These are phyloP conservation scores for Aspergillus sclerotioniger DNA, from an alignment of 495 filamentous ascomycete species.

Conservation along the genomic window DNA sequence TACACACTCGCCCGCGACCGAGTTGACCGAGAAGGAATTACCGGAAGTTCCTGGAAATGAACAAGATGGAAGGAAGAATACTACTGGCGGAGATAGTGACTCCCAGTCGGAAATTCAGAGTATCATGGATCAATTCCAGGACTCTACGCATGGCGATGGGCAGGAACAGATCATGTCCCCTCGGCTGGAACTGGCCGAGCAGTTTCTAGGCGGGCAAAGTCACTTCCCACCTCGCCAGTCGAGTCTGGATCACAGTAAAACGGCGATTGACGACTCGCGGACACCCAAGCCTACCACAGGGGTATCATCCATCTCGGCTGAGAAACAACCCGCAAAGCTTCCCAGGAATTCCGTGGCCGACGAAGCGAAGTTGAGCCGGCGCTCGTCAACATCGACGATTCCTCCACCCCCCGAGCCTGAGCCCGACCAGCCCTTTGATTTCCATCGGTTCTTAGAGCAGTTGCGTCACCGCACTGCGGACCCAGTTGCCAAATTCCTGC, in stretches of 20 bases:
- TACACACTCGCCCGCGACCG: slow-evolving; percentile 51
- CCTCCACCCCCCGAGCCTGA: slow-evolving; percentile 88
- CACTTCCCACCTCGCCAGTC: slow-evolving; percentile 81
- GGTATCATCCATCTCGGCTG: slow-evolving; percentile 18
- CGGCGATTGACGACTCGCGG: slow-evolving; percentile 6
- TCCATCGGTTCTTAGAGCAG: slow-evolving; percentile 95
- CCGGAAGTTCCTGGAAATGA: slow-evolving; percentile 53
- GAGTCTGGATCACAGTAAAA: slow-evolving; percentile 68
- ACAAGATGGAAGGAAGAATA: slow-evolving; percentile 44
- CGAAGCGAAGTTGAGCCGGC: slow-evolving; percentile 47
- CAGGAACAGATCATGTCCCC: slow-evolving; percentile 82
- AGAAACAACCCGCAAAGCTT: slow-evolving; percentile 19
- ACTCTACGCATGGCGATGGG: slow-evolving; percentile 61
- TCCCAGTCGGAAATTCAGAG: slow-evolving; percentile 88
- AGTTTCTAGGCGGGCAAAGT: slow-evolving; percentile 59
- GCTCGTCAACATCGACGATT: slow-evolving; percentile 44
- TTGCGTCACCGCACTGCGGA: slow-evolving; percentile 93
- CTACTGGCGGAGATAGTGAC: slow-evolving; percentile 55
- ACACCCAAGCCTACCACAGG: slow-evolving; percentile 8
- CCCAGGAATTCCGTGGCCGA: slow-evolving; percentile 23
- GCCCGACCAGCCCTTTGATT: slow-evolving; percentile 89
- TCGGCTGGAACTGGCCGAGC: slow-evolving; percentile 67
- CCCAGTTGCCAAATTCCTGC: slow-evolving; percentile 90
- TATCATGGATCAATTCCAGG: slow-evolving; percentile 86
- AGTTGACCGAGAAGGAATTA: slow-evolving; percentile 50